These are phyloP conservation scores for Zoysia pacifica DNA, from an alignment of 176 grass and related monocot species.

Conservation along the genomic window DNA sequence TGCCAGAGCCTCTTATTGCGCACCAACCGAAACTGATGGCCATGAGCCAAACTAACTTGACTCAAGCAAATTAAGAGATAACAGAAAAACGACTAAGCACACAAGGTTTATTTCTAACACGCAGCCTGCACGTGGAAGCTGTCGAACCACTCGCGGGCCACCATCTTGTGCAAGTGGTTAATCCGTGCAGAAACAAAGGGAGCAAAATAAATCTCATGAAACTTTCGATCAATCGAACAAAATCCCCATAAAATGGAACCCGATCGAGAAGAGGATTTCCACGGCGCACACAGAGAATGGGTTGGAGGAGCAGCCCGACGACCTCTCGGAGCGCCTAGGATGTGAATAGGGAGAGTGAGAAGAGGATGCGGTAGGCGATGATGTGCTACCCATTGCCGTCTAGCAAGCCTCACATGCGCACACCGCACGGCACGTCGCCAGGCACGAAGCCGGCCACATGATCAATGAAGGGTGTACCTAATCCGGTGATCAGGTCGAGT, in stretches of 20 bases:
- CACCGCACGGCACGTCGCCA: constrained; percentile 96
- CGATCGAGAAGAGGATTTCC: background rate
- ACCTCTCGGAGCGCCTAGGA: constrained; percentile 97
- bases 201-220: background rate
- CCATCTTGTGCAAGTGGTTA: constrained; percentile 93
- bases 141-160: constrained; percentile 97
- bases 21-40: too few species aligned
- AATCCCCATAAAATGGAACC: background rate
- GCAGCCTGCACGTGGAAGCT: too few species aligned
- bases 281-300: constrained; percentile 65
- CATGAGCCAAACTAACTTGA: too few species aligned
- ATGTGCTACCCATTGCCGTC: constrained; percentile 83
- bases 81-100: too few species aligned
- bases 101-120: too few species aligned
- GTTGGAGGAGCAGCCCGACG: constrained; percentile 88
- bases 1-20: too few species aligned
- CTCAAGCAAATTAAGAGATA: too few species aligned
- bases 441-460: constrained; percentile 98
- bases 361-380: constrained; percentile 99
- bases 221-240: background rate
- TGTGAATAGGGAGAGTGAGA: constrained; percentile 91
- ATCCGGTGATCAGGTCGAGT: background rate
- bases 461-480: background rate
- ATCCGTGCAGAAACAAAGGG: constrained; percentile 52
- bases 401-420: constrained; percentile 99